Evolutionary conservation across 139 green algal species (phyloP).

Genomic region (Closterium sp.): DNA sequence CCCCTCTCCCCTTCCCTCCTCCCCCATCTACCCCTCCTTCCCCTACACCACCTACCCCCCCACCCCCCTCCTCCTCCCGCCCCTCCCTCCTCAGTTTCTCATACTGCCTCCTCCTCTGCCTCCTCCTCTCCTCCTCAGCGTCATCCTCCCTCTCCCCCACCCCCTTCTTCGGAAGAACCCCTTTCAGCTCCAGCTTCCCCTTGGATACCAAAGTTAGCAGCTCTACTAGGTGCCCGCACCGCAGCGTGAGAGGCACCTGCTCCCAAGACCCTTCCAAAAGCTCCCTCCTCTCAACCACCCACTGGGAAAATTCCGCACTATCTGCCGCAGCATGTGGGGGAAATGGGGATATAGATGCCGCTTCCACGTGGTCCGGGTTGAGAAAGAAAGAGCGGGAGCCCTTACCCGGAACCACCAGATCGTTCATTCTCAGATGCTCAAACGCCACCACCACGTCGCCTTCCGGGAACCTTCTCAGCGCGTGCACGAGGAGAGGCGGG

Average conservation of each 20-base stretch:
- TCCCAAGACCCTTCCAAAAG: neutral
- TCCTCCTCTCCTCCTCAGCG: neutral
- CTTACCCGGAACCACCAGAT: conserved; percentile 13
- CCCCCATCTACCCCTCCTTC: neutral
- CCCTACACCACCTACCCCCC: neutral
- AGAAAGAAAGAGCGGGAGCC: neutral
- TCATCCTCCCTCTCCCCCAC: neutral
- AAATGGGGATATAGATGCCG: neutral
- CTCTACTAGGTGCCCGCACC: neutral
- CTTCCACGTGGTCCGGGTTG: neutral
- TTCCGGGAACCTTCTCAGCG: conserved; percentile 15
- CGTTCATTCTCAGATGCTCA: conserved; percentile 15
- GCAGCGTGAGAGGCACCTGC: neutral
- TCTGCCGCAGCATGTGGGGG: neutral
- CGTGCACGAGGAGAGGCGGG: conserved; percentile 20
- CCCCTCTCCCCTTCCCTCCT: neutral
- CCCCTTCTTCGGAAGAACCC: neutral
- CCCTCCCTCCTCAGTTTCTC: neutral
- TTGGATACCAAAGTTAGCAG: neutral
- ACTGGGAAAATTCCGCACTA: neutral
- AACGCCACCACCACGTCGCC: conserved; percentile 22
- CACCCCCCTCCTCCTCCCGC: neutral
- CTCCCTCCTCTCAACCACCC: neutral
- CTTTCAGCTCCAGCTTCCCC: neutral
- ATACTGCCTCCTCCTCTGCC: neutral